Evolutionary conservation across 2,329 filamentous ascomycete species (phyloP), one percentile per base, ranked within the genome.

Genomic region (Herpotrichia juniperi): DNA sequence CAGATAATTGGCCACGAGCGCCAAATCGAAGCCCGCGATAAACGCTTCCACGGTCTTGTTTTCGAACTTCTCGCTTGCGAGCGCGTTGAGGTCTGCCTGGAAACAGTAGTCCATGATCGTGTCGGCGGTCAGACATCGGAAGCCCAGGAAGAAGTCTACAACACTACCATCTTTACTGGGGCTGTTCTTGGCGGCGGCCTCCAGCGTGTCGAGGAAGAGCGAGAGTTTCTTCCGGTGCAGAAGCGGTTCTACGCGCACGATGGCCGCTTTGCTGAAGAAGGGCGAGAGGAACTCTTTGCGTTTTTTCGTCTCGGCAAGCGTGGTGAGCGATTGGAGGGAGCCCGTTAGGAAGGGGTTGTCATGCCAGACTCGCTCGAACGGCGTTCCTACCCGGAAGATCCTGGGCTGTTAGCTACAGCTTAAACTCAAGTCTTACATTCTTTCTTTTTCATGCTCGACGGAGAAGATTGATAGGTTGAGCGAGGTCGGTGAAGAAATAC

Each of bases 21-120:
- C 49, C 21, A 59, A 17, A 17, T 53, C 54, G 11, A 51, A 46
- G 1, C 54, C 54, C 17, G 52, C 28, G 7, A 50, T 35, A 21
- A 58, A 50, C 9, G 19, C 31, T 16, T 47, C 48, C 2, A 59
- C 28, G 19, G 48, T 52, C 35, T 44, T n/a, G 28, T 37, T 48
- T 24, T 42, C 3, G 24, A 56, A 59, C n/a, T 22, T 48, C 10
- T 35, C 42, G 12, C 24, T 16, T 4, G 10, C 31, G 12, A 60
- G 34, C n/a, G 55, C 52, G 22, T 48, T 45, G 2, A 60, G 16
- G 17, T 58, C 54, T 11, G 28, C 24, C 25, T 55, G 54, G 50
- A 60, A 60, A 31, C 57, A 58, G 17, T 56, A 60, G 40, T 58
- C 50, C 57, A 60, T 60, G 10, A 58, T 42, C 14, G 50, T 40